Evolutionary conservation across 164 flowering plant genomes (phyloP).

Genomic region (Dillenia turbinata): DNA sequence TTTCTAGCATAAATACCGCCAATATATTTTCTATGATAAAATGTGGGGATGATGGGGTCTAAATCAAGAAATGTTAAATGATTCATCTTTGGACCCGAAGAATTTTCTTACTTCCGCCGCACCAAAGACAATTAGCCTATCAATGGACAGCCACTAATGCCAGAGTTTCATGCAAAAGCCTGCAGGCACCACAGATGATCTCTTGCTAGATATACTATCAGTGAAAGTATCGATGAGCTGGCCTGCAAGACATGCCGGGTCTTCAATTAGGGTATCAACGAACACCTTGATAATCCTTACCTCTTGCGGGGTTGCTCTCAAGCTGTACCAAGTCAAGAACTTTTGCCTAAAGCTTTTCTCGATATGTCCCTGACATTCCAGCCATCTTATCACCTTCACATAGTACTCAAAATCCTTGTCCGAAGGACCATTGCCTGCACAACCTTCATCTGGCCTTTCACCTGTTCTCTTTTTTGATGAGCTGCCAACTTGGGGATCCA

Average conservation of each 20-base stretch:
- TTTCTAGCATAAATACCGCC: too few species aligned
- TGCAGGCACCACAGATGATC: conserved; percentile 36
- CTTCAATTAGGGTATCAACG: conserved; percentile 67
- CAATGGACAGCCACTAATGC: conserved; percentile 27
- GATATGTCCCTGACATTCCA: conserved; percentile 83
- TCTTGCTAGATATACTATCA: conserved; percentile 51
- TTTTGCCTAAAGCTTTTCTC: conserved; percentile 75
- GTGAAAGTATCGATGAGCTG: conserved; percentile 85
- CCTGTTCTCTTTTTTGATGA: conserved; percentile 32
- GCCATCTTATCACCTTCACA: conserved; percentile 70
- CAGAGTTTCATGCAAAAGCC: conserved; percentile 87
- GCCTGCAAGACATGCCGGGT: conserved; percentile 80
- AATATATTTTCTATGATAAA: too few species aligned
- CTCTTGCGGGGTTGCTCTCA: conserved; percentile 72
- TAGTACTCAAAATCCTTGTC: conserved; percentile 67
- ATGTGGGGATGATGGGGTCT: too few species aligned
- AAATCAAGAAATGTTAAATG: too few species aligned
- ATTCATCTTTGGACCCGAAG: too few species aligned
- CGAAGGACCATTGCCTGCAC: conserved; percentile 23
- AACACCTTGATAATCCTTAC: conserved; percentile 70
- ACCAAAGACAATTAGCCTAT: too few species aligned
- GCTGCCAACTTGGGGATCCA: conserved; percentile 41
- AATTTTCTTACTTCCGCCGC: too few species aligned
- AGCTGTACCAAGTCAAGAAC: conserved; percentile 91
- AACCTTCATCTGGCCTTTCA: conserved; percentile 25